phyloP scores from a whole-genome alignment of 331 rosid genomes.

The Quercus phellos region DNA sequence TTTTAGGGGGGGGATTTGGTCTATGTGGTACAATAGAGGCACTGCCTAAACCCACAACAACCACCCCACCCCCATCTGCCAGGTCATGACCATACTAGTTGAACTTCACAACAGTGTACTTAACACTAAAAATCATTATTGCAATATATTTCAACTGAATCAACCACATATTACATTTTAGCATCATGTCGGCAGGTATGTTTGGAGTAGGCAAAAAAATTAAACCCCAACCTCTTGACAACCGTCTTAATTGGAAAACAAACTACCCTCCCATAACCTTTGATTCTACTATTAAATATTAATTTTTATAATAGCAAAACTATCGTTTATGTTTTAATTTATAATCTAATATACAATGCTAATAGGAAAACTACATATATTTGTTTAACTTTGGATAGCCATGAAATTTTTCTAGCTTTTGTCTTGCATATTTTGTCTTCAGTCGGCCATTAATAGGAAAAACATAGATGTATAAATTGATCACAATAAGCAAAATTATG shows the following conservation, averaged over 20 bases:
- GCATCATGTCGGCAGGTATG: background rate
- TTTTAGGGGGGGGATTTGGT: background rate
- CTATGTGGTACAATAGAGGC: background rate
- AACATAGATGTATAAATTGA: background rate
- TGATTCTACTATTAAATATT: background rate
- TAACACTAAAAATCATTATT: background rate
- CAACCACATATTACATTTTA: background rate
- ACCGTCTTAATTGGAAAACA: background rate
- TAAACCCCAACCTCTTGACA: background rate
- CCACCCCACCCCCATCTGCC: background rate
- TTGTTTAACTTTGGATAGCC: background rate
- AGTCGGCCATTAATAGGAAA: background rate
- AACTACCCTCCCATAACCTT: background rate
- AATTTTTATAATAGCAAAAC: background rate
- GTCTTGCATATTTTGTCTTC: background rate
- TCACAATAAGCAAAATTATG: background rate
- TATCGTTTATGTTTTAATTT: background rate
- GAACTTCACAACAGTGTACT: too few species aligned
- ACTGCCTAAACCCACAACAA: background rate
- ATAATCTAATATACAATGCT: background rate
- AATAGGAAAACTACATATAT: background rate
- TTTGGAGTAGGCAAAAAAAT: background rate
- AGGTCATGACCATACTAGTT: too few species aligned
- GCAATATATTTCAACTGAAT: background rate
- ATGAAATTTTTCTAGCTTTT: background rate